Base-by-base conservation (phyloP, 805 yeast species). In the Grigorovia yakushimaensis region DNA sequence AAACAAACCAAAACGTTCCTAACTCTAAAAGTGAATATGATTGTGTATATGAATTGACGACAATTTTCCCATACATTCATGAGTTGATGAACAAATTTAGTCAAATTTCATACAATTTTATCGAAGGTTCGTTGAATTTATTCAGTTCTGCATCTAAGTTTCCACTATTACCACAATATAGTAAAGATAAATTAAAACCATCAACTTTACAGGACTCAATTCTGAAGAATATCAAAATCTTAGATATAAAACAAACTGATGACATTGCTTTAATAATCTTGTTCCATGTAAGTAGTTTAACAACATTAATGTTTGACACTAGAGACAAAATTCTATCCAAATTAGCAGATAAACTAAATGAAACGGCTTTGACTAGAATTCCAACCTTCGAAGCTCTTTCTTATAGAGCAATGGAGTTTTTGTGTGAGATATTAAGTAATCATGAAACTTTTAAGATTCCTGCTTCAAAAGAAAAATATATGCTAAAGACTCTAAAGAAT, bases 91-190 rank as follows among this genome's bases (percentile, higher is more conserved):
- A 52, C 52, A 41, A 65, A 62, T 2, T 62, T 55, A 23, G 59
- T 64, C 40, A 66, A 67, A 19, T 56, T 53, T 23, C 64, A 47
- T 20, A 71, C 60, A 63, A 56, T 7, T 55, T 63, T 46, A 68
- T 79, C n/a, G 75, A 70, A 40, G 67, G 62, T 20, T 69, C 84
- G n/a, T 62, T 87, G 36, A 67, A 67, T n/a, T 65, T 81, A 5
- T 73, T 91, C 57, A 78, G 77, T 55, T 71, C 79, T 15, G 78
- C 88, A 48, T 77, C 84, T 1, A 68, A 85, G 39, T 88, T 84
- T 61, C 95, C 94, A 1, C 72, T 84, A 11, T 68, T 87, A 36
- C 84, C 88, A 8, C 77, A 71, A 27, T 71, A 70, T 51, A 70
- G 70, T 33, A 60, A 67, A 4, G 96, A 88, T 59, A 67, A 70